These are phyloP conservation scores for Verticillium zaregamsianum DNA, from an alignment of 2,329 filamentous ascomycete genomes.

Conservation along the genomic window DNA sequence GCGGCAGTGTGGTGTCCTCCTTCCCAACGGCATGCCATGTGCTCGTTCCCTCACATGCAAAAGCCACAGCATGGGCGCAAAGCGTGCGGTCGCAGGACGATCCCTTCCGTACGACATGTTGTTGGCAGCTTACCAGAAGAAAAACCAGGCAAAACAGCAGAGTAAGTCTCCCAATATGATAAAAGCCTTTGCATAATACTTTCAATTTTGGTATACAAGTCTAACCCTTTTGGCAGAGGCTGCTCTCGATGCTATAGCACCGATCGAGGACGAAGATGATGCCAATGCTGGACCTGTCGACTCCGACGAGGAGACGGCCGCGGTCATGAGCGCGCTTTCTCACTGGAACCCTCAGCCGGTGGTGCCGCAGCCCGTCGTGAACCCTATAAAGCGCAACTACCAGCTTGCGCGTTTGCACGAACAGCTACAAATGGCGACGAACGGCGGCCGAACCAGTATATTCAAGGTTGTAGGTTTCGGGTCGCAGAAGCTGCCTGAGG, in stretches of 20 bases:
- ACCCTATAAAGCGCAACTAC: conserved; percentile 60
- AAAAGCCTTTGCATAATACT: no score
- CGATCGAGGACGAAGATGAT: conserved; percentile 81
- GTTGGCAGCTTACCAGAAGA: conserved; percentile 85
- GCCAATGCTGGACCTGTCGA: conserved; percentile 78
- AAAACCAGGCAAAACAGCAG: conserved; percentile 97
- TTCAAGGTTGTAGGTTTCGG: conserved; percentile 57
- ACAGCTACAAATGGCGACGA: conserved; percentile 62
- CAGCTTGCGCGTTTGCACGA: conserved; percentile 60
- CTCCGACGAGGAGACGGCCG: conserved; percentile 88
- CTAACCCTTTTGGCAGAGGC: conserved; percentile 57
- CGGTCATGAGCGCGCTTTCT: conserved; percentile 77
- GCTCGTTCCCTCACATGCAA: conserved; percentile 90
- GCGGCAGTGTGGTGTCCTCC: conserved; percentile 82
- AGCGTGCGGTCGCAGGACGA: conserved; percentile 80
- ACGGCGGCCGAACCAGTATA: conserved; percentile 61
- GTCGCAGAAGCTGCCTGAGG: conserved; percentile 48
- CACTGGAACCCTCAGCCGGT: conserved; percentile 76
- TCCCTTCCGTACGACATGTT: conserved; percentile 92
- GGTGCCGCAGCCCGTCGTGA: conserved; percentile 59
- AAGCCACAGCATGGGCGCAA: conserved; percentile 91
- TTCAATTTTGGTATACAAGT: conserved; percentile 8
- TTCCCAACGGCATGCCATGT: conserved; percentile 82
- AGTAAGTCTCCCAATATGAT: conserved; percentile 52
- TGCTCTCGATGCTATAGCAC: conserved; percentile 89